Evolutionary conservation across 2,329 filamentous ascomycete species (phyloP).

Genomic region (Epichloe amarillans): DNA sequence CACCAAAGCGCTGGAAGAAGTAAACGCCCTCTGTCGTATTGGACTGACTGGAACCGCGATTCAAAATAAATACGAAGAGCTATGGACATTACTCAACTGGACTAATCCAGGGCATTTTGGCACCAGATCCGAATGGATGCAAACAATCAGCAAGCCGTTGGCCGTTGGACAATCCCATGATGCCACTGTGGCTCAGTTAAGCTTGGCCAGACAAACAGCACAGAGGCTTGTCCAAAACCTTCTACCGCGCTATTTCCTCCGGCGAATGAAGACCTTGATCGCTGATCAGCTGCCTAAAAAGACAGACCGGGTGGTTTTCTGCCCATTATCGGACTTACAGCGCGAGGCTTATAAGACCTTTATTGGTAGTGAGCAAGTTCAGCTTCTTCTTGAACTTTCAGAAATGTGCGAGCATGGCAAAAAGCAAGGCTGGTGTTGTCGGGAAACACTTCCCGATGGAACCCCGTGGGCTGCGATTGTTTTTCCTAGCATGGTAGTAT

Average conservation of each 20-base stretch:
- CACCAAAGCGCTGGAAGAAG: conserved; percentile 74
- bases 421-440: conserved; percentile 68
- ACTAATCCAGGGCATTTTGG: conserved; percentile 68
- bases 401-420: conserved; percentile 56
- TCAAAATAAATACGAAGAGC: conserved; percentile 93
- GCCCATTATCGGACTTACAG: conserved; percentile 73
- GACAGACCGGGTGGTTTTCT: conserved; percentile 88
- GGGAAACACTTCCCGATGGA: conserved; percentile 42
- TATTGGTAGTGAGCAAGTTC: conserved; percentile 53
- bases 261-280: conserved; percentile 86
- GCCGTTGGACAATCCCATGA: conserved; percentile 86
- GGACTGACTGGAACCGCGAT: conserved; percentile 92
- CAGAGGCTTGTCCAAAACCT: conserved; percentile 76
- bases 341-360: conserved; percentile 72
- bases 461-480: conserved; percentile 62
- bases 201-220: conserved; percentile 67
- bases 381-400: conserved; percentile 52
- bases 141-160: conserved; percentile 64
- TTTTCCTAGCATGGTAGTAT: conserved; percentile 68
- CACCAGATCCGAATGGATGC: conserved; percentile 59
- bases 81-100: conserved; percentile 96
- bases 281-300: conserved; percentile 90
- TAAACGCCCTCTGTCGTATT: conserved; percentile 86
- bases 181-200: conserved; percentile 71
- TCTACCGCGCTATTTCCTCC: conserved; percentile 77